Evolutionary conservation across 129 eudicot species (phyloP), one percentile per base, ranked within the genome.

Genomic region (Arctium minus): DNA sequence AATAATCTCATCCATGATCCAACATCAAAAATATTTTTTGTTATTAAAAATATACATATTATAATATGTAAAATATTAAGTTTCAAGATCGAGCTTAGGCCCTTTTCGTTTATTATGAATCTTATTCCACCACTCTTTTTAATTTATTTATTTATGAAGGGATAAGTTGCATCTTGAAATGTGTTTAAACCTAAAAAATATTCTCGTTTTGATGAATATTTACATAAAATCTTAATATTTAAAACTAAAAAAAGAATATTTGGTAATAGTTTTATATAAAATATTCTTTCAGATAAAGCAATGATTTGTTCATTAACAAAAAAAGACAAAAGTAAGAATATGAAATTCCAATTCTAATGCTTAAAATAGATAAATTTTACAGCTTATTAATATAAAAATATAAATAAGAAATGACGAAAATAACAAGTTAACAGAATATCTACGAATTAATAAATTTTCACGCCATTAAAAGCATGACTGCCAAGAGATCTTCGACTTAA

Each of bases 81-180:
- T 13, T 12, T 12, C 8, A 8, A 3, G 11, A 3, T 68, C 36
- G 33, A 68, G 12, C 15, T 13, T 31, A 18, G 17, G 27, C 5
- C 18, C 5, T 65, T 70, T 1, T 70, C 40, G 1, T 8, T 2
- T 31, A 32, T 10, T 69, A 70, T 70, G 74, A 70, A 32, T 70
- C 76, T 36, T 37, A 72, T 72, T 72, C 76, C 11, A 72, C 15
- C 50, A 72, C 76, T 37, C 22, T 56, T 72, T 70, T 36, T 13
- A 72, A 5, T 15, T 72, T n/a, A 17, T 72, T 33, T 37, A n/a
- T 37, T 72, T 72, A 3, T 72, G 17, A 72, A 72, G 53, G 12
- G 76, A 72, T 72, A 72, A 72, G 76, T 72, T 22, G 53, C 76
- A 72, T 37, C 38, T 72, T 72, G 76, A 37, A 32, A 70, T 70